These are phyloP conservation scores for Aspergillus novofumigatus DNA, from an alignment of 2,329 filamentous ascomycete species.

Conservation along the genomic window DNA sequence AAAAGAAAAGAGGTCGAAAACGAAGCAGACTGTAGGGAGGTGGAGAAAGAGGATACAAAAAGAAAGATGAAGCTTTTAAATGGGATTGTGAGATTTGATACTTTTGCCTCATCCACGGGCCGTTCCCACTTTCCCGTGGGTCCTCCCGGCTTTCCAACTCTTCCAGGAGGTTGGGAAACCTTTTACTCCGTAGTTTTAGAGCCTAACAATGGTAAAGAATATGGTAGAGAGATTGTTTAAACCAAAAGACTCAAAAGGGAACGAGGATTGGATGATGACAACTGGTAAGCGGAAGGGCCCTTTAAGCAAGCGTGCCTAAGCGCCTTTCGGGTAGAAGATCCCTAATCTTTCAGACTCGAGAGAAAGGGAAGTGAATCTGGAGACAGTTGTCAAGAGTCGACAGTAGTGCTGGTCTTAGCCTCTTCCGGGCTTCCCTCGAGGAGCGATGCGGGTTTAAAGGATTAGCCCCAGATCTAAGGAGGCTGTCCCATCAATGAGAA, in stretches of 20 bases:
- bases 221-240: not conserved
- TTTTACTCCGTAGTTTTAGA: not conserved
- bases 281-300: not conserved
- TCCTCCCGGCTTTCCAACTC: not conserved
- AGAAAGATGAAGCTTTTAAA: not conserved
- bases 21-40: not conserved
- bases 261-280: not conserved
- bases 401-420: not conserved
- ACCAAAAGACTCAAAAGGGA: too few species aligned
- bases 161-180: not conserved
- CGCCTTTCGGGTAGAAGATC: not conserved
- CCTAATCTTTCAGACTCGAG: not conserved
- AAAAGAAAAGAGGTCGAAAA: not conserved
- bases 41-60: not conserved
- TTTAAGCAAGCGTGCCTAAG: not conserved
- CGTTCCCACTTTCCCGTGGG: not conserved
- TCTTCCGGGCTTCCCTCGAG: too few species aligned
- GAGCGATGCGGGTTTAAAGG: not conserved
- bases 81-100: not conserved
- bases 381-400: not conserved
- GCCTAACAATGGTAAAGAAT: not conserved
- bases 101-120: not conserved
- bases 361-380: not conserved
- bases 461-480: not conserved
- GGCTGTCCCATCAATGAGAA: not conserved